Evolutionary conservation across 805 yeast genomes (phyloP).

Genomic region (Candida ipomoeae): DNA sequence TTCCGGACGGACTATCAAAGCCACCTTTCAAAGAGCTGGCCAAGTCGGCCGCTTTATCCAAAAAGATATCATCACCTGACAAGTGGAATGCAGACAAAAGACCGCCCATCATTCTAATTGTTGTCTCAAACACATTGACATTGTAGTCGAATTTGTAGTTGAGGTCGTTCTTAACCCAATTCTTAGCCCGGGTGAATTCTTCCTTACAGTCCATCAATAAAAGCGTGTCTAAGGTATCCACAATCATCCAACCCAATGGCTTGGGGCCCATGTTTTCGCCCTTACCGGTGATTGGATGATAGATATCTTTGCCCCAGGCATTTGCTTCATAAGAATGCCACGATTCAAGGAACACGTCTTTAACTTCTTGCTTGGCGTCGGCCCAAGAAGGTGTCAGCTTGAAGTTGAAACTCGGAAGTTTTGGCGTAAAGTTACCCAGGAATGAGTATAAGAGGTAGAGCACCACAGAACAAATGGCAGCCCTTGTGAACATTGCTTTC

Average conservation of each 20-base stretch:
- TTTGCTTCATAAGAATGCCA: conserved; percentile 72
- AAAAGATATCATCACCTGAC: conserved; percentile 62
- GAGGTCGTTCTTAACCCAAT: conserved; percentile 72
- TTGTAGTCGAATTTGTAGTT: conserved; percentile 67
- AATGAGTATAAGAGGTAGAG: conserved; percentile 13
- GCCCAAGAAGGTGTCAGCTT: conserved; percentile 34
- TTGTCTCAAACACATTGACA: conserved; percentile 88
- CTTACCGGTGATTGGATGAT: conserved; percentile 57
- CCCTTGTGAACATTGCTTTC: conserved; percentile 15
- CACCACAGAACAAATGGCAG: conserved; percentile 10
- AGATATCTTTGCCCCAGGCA: conserved; percentile 85
- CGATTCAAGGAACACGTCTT: conserved; percentile 62
- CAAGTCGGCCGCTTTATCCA: conserved; percentile 74
- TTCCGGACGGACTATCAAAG: conserved; percentile 59
- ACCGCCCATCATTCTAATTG: conserved; percentile 92
- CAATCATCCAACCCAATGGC: conserved; percentile 92
- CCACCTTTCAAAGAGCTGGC: conserved; percentile 73
- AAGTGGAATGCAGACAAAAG: conserved; percentile 77
- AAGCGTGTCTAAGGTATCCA: conserved; percentile 81
- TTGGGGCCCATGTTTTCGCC: conserved; percentile 72
- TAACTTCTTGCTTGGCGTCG: conserved; percentile 53
- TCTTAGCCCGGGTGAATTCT: conserved; percentile 58
- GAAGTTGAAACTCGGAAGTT: background rate
- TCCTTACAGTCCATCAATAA: conserved; percentile 67
- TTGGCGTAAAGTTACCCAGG: background rate